Evolutionary conservation across 2,329 filamentous ascomycete genomes (phyloP).

Genomic region (Microsporum canis): DNA sequence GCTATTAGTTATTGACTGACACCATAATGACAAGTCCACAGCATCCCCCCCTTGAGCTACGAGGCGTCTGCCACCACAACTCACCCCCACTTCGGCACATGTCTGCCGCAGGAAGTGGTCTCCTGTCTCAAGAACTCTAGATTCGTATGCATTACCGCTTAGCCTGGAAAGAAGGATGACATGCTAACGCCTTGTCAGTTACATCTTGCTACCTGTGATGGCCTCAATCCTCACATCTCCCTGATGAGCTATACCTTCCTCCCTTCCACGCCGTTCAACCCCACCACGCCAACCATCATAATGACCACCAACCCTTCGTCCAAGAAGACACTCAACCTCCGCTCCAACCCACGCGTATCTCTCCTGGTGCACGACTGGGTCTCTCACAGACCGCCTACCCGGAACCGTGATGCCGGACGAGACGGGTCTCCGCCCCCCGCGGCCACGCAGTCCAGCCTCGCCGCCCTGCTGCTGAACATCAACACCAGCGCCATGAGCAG

Average conservation of each 20-base stretch:
- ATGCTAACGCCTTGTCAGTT: slow-evolving; percentile 46
- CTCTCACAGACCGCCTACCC: slow-evolving; percentile 75
- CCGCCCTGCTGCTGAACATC: slow-evolving; percentile 73
- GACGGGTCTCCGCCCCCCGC: slow-evolving; percentile 54
- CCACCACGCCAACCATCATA: slow-evolving; percentile 69
- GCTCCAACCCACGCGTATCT: slow-evolving; percentile 75
- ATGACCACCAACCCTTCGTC: slow-evolving; percentile 78
- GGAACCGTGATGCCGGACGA: slow-evolving; percentile 42
- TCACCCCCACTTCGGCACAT: slow-evolving; percentile 55
- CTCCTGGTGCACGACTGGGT: slow-evolving; percentile 98
- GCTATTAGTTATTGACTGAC: not conserved
- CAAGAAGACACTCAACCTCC: slow-evolving; percentile 61
- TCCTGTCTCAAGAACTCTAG: slow-evolving; percentile 88
- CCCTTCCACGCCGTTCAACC: slow-evolving; percentile 57
- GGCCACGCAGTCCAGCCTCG: slow-evolving; percentile 58
- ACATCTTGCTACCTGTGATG: slow-evolving; percentile 81
- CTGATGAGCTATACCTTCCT: slow-evolving; percentile 99
- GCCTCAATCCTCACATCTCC: slow-evolving; percentile 78
- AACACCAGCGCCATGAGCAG: slow-evolving; percentile 79
- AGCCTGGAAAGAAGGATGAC: slow-evolving; percentile 1
- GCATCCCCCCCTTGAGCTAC: slow-evolving; percentile 59
- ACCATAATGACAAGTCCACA: slow-evolving; percentile 25
- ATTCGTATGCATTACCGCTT: slow-evolving; percentile 53
- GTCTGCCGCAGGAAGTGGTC: slow-evolving; percentile 72
- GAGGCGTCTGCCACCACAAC: slow-evolving; percentile 64